Percentiles rank a stretch among this genome's conserved stretches.
phyloP scores from a whole-genome alignment of 805 yeast genomes.

The Peterozyma xylosa region DNA sequence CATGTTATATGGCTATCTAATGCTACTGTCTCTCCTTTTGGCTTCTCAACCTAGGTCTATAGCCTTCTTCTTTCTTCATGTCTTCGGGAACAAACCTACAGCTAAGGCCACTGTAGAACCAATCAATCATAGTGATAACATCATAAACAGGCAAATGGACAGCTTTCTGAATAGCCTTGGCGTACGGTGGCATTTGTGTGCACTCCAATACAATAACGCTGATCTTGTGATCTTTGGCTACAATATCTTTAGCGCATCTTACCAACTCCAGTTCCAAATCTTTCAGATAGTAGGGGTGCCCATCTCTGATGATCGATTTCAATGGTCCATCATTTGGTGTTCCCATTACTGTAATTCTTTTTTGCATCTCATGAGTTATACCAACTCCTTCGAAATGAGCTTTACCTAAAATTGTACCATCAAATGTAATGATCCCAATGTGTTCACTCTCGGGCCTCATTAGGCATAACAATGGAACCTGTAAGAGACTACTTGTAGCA shows the following conservation, averaged over 20 bases:
- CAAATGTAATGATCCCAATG: conserved; percentile 24
- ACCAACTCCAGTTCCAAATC: conserved; percentile 20
- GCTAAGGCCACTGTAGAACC: conserved; percentile 21
- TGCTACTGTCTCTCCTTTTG: conserved; percentile 13
- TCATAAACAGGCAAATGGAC: conserved; percentile 24
- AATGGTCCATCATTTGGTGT: conserved; percentile 16
- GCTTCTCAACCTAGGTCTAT: conserved; percentile 18
- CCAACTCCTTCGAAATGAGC: conserved; percentile 23
- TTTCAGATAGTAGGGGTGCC: conserved; percentile 17
- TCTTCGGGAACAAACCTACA: conserved; percentile 16
- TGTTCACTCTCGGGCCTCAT: conserved; percentile 15
- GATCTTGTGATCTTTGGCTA: conserved; percentile 13
- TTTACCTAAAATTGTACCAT: conserved; percentile 15
- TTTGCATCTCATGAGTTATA: conserved; percentile 14
- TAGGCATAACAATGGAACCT: conserved; percentile 19
- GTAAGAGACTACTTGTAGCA: conserved; percentile 23
- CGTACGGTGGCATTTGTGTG: conserved; percentile 27
- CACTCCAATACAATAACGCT: conserved; percentile 26
- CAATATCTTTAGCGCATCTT: conserved; percentile 13
- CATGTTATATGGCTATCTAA: too few relatives aligned
- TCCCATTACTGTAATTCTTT: conserved; percentile 15
- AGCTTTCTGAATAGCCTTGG: conserved; percentile 19
- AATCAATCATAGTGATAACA: conserved; percentile 23
- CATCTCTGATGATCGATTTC: conserved; percentile 17
- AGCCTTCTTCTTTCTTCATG: conserved; percentile 13